Evolutionary conservation across 176 grass and related monocot genomes (phyloP).

Genomic region (Melocanna baccifera): DNA sequence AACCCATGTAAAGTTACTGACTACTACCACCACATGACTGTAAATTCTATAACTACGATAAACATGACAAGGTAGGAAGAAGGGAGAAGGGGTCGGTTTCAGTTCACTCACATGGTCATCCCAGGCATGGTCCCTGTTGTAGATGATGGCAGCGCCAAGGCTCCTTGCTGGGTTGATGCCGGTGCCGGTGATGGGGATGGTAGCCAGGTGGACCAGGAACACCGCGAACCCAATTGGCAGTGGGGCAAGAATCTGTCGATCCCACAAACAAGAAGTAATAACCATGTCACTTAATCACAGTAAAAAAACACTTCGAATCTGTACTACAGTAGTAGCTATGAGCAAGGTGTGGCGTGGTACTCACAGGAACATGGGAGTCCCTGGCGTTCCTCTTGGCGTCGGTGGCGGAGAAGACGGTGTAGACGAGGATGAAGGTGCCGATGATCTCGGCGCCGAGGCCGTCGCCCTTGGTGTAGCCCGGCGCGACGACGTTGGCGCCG

Average conservation of each 20-base stretch:
- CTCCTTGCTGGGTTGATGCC: slow-evolving; percentile 97
- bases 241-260: slow-evolving; percentile 73
- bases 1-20: background rate
- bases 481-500: slow-evolving; percentile 63
- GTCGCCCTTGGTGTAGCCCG: slow-evolving; percentile 77
- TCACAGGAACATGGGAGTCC: slow-evolving; percentile 93
- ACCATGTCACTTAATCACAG: background rate
- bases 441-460: slow-evolving; percentile 86
- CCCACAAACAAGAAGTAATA: background rate
- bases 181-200: slow-evolving; percentile 97
- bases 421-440: slow-evolving; percentile 91
- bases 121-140: slow-evolving; percentile 66
- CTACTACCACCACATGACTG: background rate
- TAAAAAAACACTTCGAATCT: background rate
- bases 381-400: slow-evolving; percentile 97
- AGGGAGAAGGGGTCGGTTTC: background rate
- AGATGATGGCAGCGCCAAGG: slow-evolving; percentile 83
- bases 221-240: slow-evolving; percentile 89
- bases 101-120: slow-evolving; percentile 63
- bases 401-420: slow-evolving; percentile 98
- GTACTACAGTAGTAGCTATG: background rate
- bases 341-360: background rate
- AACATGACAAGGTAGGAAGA: background rate
- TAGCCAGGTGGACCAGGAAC: slow-evolving; percentile 93
- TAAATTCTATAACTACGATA: background rate